Evolutionary conservation across 83 land plant species (phyloP), one percentile per base, ranked within the genome.

Genomic region (Thuja plicata): DNA sequence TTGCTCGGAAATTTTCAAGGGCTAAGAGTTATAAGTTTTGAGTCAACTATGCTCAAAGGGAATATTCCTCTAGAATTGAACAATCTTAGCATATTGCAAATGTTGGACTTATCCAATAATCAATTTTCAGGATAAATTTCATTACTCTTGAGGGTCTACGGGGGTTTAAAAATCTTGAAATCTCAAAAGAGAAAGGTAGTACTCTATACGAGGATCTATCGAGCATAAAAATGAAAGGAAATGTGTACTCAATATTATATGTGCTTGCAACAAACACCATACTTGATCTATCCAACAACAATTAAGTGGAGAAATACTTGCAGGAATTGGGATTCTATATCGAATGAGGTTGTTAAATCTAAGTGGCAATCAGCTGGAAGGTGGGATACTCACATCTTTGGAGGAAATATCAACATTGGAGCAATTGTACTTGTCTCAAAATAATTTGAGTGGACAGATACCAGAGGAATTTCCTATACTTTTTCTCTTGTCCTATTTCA

Each of bases 391-490:
- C 1, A n/a, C 35, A 3, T 43, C 85, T 27, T 55, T 83, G 8
- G 45, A 30, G 30, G 13, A 83, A 30, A 45, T 45, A 24, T 24
- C 10, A 3, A 84, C 32, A n/a, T 11, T 34, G 78, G 30, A n/a
- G 32, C 79, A 74, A 40, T 74, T 74, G 11, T 10, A 74, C 38
- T 71, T 91, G 62, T 87, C 91, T 32, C 34, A 73, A 30, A 91
- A 91, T 74, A 84, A 87, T 16, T 37, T 91, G 82, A 32, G 83
- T 7, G 91, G 92, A 5, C 55, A 17, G 13, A 87, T 91, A 32
- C 92, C 92, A 0, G 17, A 77, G 15, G 92, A 90, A 55, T 85
- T 91, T 8, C 87, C 80, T 48, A 27, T 11, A 16, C 17, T 89
- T 34, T 50, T 41, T 73, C 87, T 74, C 38, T 73, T 91, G 89